phyloP scores from a whole-genome alignment of 139 green algal species.

The Chlorella sp. region DNA sequence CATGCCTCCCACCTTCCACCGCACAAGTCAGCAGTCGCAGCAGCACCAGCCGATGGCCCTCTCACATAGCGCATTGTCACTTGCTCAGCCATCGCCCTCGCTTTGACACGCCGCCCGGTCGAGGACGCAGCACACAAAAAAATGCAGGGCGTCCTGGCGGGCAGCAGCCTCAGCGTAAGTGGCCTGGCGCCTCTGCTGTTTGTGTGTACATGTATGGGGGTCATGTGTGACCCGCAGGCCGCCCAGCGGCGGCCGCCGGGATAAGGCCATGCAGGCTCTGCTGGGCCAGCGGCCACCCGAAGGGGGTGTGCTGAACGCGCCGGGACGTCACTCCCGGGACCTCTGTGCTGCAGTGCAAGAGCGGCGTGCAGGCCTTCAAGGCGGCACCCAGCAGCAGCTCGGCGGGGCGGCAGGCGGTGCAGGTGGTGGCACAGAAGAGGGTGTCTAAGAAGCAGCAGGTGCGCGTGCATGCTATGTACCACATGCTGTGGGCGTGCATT shows the following conservation, averaged over 20 bases:
- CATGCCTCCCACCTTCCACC: not conserved
- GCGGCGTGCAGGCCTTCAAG: slow-evolving; percentile 29
- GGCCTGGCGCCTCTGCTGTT: not conserved
- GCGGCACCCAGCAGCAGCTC: slow-evolving; percentile 25
- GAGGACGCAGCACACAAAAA: not conserved
- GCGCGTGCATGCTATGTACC: not conserved
- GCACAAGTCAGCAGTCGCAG: no score
- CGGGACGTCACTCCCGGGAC: not conserved
- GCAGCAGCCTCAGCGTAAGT: not conserved
- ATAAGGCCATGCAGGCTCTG: not conserved
- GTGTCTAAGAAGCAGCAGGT: slow-evolving; percentile 51
- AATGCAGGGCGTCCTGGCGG: slow-evolving; percentile 12
- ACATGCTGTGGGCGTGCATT: not conserved
- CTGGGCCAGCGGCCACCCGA: no score
- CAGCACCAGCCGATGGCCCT: not conserved
- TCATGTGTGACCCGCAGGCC: not conserved
- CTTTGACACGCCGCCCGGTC: not conserved
- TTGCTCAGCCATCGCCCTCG: not conserved
- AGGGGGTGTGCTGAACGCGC: no score
- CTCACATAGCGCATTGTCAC: not conserved
- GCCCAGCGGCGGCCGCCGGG: not conserved
- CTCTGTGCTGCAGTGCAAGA: slow-evolving; percentile 22
- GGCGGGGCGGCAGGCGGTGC: slow-evolving; percentile 15
- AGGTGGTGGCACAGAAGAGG: slow-evolving; percentile 47
- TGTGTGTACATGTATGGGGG: not conserved